Percentiles rank a stretch among this genome's conserved stretches.
Conservation (phyloP, 2,329 filamentous ascomycete genomes). For the Zelopaecilomyces penicillatus region DNA sequence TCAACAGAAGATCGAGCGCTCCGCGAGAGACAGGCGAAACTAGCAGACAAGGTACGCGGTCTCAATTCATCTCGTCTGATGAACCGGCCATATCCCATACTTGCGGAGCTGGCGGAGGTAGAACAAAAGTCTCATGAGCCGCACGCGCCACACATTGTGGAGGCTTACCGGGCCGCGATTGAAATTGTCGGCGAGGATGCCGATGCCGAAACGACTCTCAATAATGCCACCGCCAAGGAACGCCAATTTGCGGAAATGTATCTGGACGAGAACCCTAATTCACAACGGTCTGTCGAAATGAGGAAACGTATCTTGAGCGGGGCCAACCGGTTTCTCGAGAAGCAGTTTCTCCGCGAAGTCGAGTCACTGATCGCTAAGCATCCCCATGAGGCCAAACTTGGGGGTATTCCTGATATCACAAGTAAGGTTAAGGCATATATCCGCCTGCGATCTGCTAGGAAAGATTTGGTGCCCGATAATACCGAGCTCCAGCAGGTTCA, state of each 20-base stretch:
- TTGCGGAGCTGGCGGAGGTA: constrained; percentile 67
- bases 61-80: constrained; percentile 67
- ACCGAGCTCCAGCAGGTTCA: constrained; percentile 71
- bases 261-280: constrained; percentile 63
- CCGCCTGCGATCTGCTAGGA: constrained; percentile 67
- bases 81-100: constrained; percentile 60
- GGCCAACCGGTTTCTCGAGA: constrained; percentile 71
- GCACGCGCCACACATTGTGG: constrained; percentile 64
- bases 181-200: constrained; percentile 68
- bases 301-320: constrained; percentile 74
- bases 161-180: constrained; percentile 75
- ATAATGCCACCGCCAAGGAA: constrained; percentile 60
- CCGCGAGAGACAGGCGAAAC: constrained; percentile 75
- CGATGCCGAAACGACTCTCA: constrained; percentile 47
- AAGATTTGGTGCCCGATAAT: constrained; percentile 76
- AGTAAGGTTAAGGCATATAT: constrained; percentile 93
- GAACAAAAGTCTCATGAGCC: constrained; percentile 63
- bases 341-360: constrained; percentile 68
- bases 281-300: constrained; percentile 54
- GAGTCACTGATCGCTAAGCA: constrained; percentile 73
- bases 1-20: constrained; percentile 62
- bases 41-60: constrained; percentile 68
- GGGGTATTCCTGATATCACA: constrained; percentile 77
- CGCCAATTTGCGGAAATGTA: constrained; percentile 71
- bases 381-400: constrained; percentile 79